Base-by-base conservation (phyloP, 371 early-diverging fungal genomes). In the Mucor sp. region DNA sequence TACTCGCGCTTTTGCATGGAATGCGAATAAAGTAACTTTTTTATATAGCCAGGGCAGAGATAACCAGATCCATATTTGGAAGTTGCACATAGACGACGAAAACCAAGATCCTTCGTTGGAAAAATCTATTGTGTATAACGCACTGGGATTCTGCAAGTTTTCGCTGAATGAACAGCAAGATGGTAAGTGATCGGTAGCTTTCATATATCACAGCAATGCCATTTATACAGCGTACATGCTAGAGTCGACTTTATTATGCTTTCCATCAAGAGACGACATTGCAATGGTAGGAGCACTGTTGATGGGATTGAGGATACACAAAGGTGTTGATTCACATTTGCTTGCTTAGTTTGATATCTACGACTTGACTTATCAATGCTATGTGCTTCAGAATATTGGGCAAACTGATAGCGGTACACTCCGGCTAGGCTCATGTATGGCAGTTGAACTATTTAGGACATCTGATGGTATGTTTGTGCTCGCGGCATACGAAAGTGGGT, bases 1-100 rank as follows among this genome's bases (percentile, higher is more conserved):
- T 50, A 67, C 19, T 43, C 11, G 37, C 17, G 37, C n/a, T 63
- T 32, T 37, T 37, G 60, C 7, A 33, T 27, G 33, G 32, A 35
- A 48, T 25, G 37, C 8, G 37, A 37, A 37, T 60, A 35, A 66
- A 55, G 44, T 53, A 68, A 60, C 19, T 19, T 41, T 66, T 41
- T 41, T 28, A 27, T 35, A 41, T 65, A 85, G 85, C 62, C 83
- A 85, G 43, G 83, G 85, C 6, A 68, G 85, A 73, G 85, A 85
- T 69, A 77, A 82, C 65, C 62, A 43, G 43, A 76, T 85, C 25
- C 71, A 83, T 66, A 62, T 82, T 15, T 85, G 85, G 85, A 60
- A 79, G 63, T 58, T 81, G 6, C 47, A 37, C 6, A 41, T 67
- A 17, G 60, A 66, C 27, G 59, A 62, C 65, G 21, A 43, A 30